Base-by-base conservation (phyloP, 345 rosid genomes). In the Psidium guajava region DNA sequence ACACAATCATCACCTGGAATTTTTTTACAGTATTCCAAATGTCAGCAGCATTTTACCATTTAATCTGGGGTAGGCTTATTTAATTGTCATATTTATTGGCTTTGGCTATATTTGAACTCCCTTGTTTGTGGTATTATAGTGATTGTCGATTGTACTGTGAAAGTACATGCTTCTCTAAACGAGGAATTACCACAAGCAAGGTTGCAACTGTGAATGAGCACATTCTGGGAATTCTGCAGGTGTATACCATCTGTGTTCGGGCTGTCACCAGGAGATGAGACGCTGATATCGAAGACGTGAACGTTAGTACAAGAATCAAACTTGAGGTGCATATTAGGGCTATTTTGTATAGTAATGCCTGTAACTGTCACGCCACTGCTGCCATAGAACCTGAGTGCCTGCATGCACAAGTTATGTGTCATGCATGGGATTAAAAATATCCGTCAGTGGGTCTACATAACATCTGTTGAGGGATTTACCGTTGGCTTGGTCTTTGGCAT, bases 161-260 rank as follows among this genome's bases (percentile, higher is more conserved):
- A 54, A 82, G 25, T 36, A 36, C 80, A 9, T 69, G 80, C 24
- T 69, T 36, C 53, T 81, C 28, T 49, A 24, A 47, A 40, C n/a
- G 16, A 73, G 84, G 57, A 83, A 86, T 89, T 95, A 94, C 98
- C 98, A 69, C 98, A 94, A 75, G 97, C 92, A 73, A 96, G 92
- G 61, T 87, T 88, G n/a, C 90, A 83, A 86, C 93, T 86, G 84
- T 89, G 89, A 81, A 96, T 95, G 85, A 90, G 89, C 40, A 94
- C 98, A 83, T 94, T 86, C 82, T 88, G 90, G 82, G 98, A 92
- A 89, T 96, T 94, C 87, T 94, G 95, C 73, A 94, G 90, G 92
- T 96, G 97, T 85, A 95, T 95, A 47, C 99, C 98, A 42, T 95
- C 95, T 1, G 99, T 95, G 89, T 95, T 91, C 22, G 98, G 98